phyloP scores from a whole-genome alignment of 2,329 filamentous ascomycete genomes.

The Xylaria arbuscula region DNA sequence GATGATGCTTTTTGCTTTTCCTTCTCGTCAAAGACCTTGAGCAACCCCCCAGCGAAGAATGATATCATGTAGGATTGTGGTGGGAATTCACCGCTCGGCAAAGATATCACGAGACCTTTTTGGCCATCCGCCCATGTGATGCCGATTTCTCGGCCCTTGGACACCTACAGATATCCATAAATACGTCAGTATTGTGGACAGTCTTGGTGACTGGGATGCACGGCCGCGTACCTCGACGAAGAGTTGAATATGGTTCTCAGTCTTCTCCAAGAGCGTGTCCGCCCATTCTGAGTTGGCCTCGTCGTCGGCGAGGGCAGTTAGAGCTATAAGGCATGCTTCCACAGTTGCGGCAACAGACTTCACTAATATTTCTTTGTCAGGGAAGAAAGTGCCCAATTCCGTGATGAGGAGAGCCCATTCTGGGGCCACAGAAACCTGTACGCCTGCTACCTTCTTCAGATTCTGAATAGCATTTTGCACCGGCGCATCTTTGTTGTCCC shows the following conservation, averaged over 20 bases:
- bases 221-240: conserved; percentile 52
- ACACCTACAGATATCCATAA: conserved; percentile 35
- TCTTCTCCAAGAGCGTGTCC: conserved; percentile 55
- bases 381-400: conserved; percentile 43
- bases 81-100: conserved; percentile 52
- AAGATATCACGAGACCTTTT: conserved; percentile 53
- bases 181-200: background rate
- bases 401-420: conserved; percentile 40
- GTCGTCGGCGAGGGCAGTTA: conserved; percentile 57
- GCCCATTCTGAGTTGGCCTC: conserved; percentile 55
- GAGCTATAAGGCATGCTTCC: conserved; percentile 54
- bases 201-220: background rate
- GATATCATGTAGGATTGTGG: conserved; percentile 52
- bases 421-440: conserved; percentile 42
- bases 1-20: background rate
- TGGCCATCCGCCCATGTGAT: conserved; percentile 55
- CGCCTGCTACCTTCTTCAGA: conserved; percentile 54
- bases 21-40: conserved; percentile 52
- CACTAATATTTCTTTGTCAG: conserved; percentile 56
- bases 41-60: conserved; percentile 52
- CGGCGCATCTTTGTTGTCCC: conserved; percentile 52
- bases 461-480: conserved; percentile 50
- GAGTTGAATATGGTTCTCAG: conserved; percentile 50
- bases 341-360: conserved; percentile 52
- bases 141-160: conserved; percentile 45